Conservation (phyloP, 306 rosid species). For the Prunus kanzakura region DNA sequence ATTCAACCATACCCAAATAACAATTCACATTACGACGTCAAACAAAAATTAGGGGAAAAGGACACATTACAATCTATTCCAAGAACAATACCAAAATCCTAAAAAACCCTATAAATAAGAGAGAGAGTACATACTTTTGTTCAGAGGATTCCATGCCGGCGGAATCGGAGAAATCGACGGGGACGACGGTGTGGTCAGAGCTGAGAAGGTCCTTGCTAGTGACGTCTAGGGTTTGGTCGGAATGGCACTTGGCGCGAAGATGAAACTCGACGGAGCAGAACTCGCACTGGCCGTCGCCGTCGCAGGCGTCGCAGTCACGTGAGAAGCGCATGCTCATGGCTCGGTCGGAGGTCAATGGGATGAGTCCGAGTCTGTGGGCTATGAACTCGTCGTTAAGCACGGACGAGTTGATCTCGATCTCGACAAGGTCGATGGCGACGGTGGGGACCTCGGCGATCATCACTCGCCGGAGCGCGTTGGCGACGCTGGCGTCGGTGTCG, state of each 20-base stretch:
- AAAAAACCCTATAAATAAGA: neutral
- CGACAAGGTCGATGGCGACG: conserved; percentile 87
- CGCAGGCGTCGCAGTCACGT: conserved; percentile 98
- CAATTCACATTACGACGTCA: no score
- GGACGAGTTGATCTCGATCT: conserved; percentile 90
- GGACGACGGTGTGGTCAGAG: conserved; percentile 87
- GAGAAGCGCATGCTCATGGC: conserved; percentile 99
- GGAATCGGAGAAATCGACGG: conserved; percentile 76
- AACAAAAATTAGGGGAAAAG: no score
- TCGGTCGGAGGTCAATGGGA: conserved; percentile 81
- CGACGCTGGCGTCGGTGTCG: conserved; percentile 83
- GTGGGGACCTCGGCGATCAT: conserved; percentile 98
- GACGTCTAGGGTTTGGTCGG: conserved; percentile 82
- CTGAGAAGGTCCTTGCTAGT: conserved; percentile 78
- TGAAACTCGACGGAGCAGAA: conserved; percentile 96
- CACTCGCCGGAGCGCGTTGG: conserved; percentile 95
- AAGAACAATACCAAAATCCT: neutral
- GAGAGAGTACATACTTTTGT: conserved; percentile 30
- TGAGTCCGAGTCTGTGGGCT: conserved; percentile 90
- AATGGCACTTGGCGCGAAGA: conserved; percentile 71
- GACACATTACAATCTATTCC: neutral
- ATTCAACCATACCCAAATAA: neutral
- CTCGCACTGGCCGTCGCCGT: conserved; percentile 98
- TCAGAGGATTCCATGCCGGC: conserved; percentile 45
- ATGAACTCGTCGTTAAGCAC: conserved; percentile 96